Conservation (phyloP, 257 asterid species). For the Plectranthus barbatus region DNA sequence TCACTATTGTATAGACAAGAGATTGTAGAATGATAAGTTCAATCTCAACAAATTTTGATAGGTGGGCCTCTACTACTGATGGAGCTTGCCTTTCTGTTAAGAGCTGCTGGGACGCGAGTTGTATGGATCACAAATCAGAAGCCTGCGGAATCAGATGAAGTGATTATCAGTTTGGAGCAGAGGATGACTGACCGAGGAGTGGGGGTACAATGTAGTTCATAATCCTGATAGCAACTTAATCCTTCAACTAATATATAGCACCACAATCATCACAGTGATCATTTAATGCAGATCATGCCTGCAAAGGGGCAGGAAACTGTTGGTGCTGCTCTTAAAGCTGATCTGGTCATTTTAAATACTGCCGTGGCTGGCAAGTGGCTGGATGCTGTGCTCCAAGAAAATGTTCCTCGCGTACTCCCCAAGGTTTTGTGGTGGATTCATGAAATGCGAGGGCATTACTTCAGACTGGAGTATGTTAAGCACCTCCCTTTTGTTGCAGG, state of each 20-base stretch:
- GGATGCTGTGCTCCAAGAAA: conserved; percentile 79
- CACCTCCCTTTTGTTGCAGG: conserved; percentile 99
- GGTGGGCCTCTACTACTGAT: conserved; percentile 76
- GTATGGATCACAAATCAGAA: conserved; percentile 76
- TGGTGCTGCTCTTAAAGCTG: conserved; percentile 75
- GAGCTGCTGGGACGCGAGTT: conserved; percentile 63
- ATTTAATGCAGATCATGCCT: conserved; percentile 46
- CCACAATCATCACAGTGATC: not conserved
- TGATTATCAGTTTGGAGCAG: conserved; percentile 55
- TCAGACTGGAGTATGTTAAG: conserved; percentile 89
- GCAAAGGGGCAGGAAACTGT: conserved; percentile 78
- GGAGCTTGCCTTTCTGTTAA: conserved; percentile 83
- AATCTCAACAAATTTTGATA: conserved; percentile 8
- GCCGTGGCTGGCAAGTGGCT: conserved; percentile 99
- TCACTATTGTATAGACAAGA: not conserved
- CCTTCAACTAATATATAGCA: not conserved
- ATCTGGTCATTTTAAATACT: conserved; percentile 76
- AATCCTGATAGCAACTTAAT: not conserved
- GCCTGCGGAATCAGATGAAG: conserved; percentile 49
- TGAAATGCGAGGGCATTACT: conserved; percentile 99
- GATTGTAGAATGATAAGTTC: not conserved
- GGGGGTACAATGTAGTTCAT: conserved; percentile 35
- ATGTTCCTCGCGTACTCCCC: conserved; percentile 69
- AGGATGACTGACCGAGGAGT: conserved; percentile 66
- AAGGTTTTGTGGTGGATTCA: conserved; percentile 99